These are phyloP conservation scores for Candida ficus DNA, from an alignment of 805 yeast genomes.

Conservation along the genomic window DNA sequence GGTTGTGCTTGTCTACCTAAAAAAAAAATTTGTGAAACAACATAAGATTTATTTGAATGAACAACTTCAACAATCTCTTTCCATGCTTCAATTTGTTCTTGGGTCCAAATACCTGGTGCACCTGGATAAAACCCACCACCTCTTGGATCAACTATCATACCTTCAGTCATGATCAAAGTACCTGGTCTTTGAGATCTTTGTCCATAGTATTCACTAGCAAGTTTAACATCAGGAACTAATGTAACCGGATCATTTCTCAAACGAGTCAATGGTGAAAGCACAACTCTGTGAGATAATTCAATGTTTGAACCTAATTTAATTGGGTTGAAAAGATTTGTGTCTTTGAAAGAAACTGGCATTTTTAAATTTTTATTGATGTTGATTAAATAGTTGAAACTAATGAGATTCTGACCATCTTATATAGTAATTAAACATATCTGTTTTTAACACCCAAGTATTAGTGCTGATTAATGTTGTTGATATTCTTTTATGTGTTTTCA, in stretches of 20 bases:
- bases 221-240: conserved; percentile 36
- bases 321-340: conserved; percentile 31
- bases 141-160: conserved; percentile 37
- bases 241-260: conserved; percentile 28
- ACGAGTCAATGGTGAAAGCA: conserved; percentile 45
- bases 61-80: conserved; percentile 39
- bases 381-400: too few relatives aligned
- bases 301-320: conserved; percentile 32
- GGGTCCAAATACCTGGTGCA: conserved; percentile 45
- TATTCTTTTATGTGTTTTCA: too few relatives aligned
- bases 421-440: too few relatives aligned
- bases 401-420: too few relatives aligned
- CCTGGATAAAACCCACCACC: conserved; percentile 32
- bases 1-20: conserved; percentile 33
- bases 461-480: too few relatives aligned
- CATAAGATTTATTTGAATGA: conserved; percentile 40
- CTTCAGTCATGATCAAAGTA: conserved; percentile 56
- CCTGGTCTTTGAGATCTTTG: conserved; percentile 52
- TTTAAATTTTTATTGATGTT: too few relatives aligned
- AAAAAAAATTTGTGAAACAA: conserved; percentile 45
- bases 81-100: conserved; percentile 44
- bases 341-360: conserved; percentile 1
- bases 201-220: conserved; percentile 44
- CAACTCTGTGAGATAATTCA: conserved; percentile 35
- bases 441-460: too few relatives aligned